Conservation (phyloP, 75 land plant species). For the Pinus albicaulis region DNA sequence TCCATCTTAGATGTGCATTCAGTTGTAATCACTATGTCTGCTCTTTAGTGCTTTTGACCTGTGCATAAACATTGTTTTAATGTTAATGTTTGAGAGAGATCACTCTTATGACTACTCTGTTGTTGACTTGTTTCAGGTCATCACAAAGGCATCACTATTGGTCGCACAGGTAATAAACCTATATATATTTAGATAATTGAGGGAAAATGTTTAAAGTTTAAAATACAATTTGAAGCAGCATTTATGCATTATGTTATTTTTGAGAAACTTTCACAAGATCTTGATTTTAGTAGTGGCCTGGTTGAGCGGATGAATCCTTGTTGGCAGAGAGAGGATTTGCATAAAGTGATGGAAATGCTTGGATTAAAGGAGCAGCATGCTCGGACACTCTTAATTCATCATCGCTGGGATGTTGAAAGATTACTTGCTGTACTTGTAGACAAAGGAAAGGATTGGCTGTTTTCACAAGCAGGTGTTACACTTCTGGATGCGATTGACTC, state of each 20-base stretch:
- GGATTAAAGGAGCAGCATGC: slow-evolving; percentile 78
- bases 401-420: slow-evolving; percentile 92
- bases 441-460: slow-evolving; percentile 62
- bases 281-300: background rate
- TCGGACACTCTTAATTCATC: slow-evolving; percentile 78
- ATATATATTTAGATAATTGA: background rate
- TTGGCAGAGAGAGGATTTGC: slow-evolving; percentile 69
- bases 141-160: slow-evolving; percentile 77
- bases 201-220: background rate
- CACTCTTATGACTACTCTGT: background rate
- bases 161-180: slow-evolving; percentile 74
- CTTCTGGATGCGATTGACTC: slow-evolving; percentile 19
- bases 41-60: background rate
- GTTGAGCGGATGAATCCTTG: background rate
- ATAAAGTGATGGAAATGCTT: slow-evolving; percentile 70
- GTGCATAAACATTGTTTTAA: background rate
- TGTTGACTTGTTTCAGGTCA: slow-evolving; percentile 52
- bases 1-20: background rate
- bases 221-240: background rate
- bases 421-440: slow-evolving; percentile 62
- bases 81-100: background rate
- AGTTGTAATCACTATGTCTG: background rate
- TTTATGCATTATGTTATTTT: slow-evolving; percentile 7
- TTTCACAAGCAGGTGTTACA: slow-evolving; percentile 76
- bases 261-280: background rate